A percentile compares a stretch with the other conserved stretches of the same genome.
phyloP scores from a whole-genome alignment of 2,329 filamentous ascomycete species.

The Teratosphaeria epicoccoides region DNA sequence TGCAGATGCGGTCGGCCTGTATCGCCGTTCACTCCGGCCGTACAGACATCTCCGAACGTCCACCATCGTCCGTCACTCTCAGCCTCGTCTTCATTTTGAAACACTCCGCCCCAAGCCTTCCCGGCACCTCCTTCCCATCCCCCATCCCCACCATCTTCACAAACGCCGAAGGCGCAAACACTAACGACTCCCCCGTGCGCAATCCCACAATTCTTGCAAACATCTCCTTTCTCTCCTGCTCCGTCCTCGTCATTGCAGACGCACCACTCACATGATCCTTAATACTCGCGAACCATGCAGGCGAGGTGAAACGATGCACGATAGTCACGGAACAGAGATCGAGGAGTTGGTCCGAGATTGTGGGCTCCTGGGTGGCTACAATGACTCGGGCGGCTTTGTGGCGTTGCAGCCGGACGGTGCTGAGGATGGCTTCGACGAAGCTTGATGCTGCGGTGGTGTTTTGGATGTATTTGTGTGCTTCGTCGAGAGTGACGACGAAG shows the following conservation, averaged over 20 bases:
- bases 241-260: conserved; percentile 9
- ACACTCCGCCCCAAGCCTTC: conserved; percentile 9
- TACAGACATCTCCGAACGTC: conserved; percentile 3
- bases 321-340: conserved; percentile 63
- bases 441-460: conserved; percentile 42
- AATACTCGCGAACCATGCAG: conserved; percentile 48
- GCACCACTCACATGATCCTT: conserved; percentile 39
- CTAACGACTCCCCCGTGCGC: conserved; percentile 22
- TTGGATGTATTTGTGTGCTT: conserved; percentile 68
- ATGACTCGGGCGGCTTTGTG: conserved; percentile 57
- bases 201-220: conserved; percentile 23
- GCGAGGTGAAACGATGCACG: conserved; percentile 61
- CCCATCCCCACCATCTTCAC: conserved; percentile 12
- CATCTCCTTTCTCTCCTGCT: conserved; percentile 9
- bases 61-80: conserved; percentile 19
- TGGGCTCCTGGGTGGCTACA: conserved; percentile 69
- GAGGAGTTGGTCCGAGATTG: conserved; percentile 55
- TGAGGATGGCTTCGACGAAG: conserved; percentile 53
- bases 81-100: conserved; percentile 21
- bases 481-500: conserved; percentile 59
- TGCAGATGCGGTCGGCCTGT: too few species aligned
- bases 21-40: neutral
- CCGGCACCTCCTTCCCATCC: conserved; percentile 7
- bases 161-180: conserved; percentile 23
- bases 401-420: conserved; percentile 58